Conservation (phyloP, 31 red algal species). For the Asparagopsis taxiformis region DNA sequence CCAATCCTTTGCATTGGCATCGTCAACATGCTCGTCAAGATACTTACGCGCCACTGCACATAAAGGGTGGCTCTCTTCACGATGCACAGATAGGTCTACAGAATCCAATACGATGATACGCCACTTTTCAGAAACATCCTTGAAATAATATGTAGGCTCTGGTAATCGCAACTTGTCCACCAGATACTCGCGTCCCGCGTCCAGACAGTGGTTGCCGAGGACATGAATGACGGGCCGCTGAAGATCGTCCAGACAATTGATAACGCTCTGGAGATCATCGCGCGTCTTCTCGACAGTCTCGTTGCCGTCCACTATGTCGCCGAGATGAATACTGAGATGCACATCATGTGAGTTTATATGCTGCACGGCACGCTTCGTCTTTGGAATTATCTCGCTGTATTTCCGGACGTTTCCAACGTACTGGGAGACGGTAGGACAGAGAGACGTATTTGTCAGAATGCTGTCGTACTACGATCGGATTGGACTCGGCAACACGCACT, state of each 20-base stretch:
- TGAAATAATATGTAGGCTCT: constrained; percentile 23
- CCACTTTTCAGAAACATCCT: constrained; percentile 56
- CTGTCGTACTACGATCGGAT: background rate
- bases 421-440: background rate
- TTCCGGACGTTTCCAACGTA: background rate
- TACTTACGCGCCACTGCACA: constrained; percentile 34
- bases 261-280: constrained; percentile 34
- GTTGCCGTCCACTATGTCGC: constrained; percentile 75
- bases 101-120: constrained; percentile 83
- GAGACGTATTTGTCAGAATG: background rate
- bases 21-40: constrained; percentile 25
- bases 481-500: background rate
- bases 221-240: constrained; percentile 69
- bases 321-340: constrained; percentile 32
- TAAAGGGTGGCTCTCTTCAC: constrained; percentile 15
- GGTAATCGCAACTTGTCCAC: constrained; percentile 16
- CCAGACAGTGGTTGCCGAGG: constrained; percentile 89
- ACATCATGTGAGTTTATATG: constrained; percentile 1
- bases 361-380: constrained; percentile 19
- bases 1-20: constrained; percentile 61
- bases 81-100: constrained; percentile 59
- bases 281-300: constrained; percentile 19
- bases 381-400: constrained; percentile 21
- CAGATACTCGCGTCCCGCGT: constrained; percentile 32
- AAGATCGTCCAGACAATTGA: background rate